Base-by-base conservation (phyloP, 73 alveolate species). In the Paramecium biaurelia region DNA sequence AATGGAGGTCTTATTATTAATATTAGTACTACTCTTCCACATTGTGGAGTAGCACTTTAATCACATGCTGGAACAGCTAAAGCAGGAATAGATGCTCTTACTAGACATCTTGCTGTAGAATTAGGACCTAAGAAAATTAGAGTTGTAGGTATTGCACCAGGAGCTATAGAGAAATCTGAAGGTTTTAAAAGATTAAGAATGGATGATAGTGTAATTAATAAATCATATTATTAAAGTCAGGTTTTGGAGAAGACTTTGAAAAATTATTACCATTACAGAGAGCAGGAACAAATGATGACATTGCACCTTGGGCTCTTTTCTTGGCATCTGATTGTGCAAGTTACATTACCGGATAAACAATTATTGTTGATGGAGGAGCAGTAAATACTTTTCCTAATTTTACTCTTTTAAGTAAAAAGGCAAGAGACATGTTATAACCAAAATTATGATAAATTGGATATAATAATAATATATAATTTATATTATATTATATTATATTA, bases 51-150 rank as follows among this genome's bases (percentile, higher is more conserved):
- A 5, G 96, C 97, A 8, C 72, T 95, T 57, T 74, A 93, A 92
- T 72, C 93, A 34, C 99, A 96, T 85, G 96, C 99, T 1, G 97
- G 97, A 14, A 95, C 99, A 30, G 98, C 99, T 14, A 96, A 95
- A 79, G 99, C 99, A 12, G 98, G 95, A 7, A 92, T 96, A 59
- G 98, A 95, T 90, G 93, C 99, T 0, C 92, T 95, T 35, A 96
- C 98, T 34, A 96, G 95, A 89, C 95, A 92, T 63, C 89, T 95
- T 11, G 99, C 99, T 18, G 97, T 96, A 9, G 99, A 96, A 86
- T 94, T 97, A 95, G 99, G 99, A 43, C 97, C 97, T 0, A 58
- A 93, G 57, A 92, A 94, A 23, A 96, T 96, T 21, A 93, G 99
- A 93, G 98, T 94, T 35, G 95, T 89, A 6, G 98, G 98, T 3